Evolutionary conservation across 139 green algal species (phyloP).

Genomic region (Nannochloris sp.): DNA sequence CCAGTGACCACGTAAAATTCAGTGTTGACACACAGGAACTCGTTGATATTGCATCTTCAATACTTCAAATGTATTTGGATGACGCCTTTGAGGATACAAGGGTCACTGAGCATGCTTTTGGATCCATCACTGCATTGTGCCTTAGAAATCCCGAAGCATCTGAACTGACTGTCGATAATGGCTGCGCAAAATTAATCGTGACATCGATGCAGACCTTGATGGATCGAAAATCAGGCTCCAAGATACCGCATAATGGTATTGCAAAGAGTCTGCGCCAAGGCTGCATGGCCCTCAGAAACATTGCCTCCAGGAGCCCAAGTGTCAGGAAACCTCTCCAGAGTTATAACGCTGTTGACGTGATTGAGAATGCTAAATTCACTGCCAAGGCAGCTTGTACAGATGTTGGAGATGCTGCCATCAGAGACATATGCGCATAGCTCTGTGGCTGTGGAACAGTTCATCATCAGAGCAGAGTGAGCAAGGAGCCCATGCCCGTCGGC

Average conservation of each 20-base stretch:
- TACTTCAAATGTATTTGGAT: not conserved
- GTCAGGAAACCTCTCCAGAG: conserved; percentile 47
- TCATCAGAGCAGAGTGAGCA: not conserved
- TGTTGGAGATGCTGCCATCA: conserved; percentile 64
- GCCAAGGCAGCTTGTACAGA: conserved; percentile 55
- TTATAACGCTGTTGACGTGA: conserved; percentile 44
- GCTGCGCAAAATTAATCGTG: conserved; percentile 32
- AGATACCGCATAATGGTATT: not conserved
- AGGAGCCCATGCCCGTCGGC: no score
- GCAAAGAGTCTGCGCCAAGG: conserved; percentile 38
- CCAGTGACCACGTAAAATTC: conserved; percentile 68
- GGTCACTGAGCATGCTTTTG: not conserved
- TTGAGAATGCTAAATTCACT: conserved; percentile 44
- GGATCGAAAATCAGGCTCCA: conserved; percentile 6
- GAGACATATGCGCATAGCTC: conserved; percentile 45
- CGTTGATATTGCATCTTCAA: not conserved
- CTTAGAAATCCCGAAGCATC: not conserved
- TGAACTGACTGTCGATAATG: conserved; percentile 40
- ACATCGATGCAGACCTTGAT: conserved; percentile 10
- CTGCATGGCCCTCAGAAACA: conserved; percentile 72
- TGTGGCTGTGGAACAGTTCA: not conserved
- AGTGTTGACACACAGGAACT: not conserved
- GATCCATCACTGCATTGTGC: not conserved
- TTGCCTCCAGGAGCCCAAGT: conserved; percentile 52
- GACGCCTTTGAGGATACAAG: not conserved